phyloP scores from a whole-genome alignment of 2,329 filamentous ascomycete genomes.

The Colletotrichum liriopes region DNA sequence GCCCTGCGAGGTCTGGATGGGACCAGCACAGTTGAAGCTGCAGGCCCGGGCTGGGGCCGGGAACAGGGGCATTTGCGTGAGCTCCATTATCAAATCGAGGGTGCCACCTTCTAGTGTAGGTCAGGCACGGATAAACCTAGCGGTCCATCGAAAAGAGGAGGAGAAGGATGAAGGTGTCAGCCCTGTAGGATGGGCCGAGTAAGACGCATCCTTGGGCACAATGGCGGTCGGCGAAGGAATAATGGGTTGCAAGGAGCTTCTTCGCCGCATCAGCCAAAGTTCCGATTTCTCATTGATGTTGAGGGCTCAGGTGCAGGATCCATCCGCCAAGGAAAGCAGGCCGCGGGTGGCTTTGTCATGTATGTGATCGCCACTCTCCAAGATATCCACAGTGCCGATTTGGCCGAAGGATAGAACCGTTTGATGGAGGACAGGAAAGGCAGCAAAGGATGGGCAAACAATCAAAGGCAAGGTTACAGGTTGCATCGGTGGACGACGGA shows the following conservation, averaged over 20 bases:
- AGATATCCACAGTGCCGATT: neutral
- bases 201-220: conserved; percentile 31
- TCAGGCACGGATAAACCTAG: conserved; percentile 19
- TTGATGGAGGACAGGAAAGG: neutral
- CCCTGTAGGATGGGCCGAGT: conserved; percentile 27
- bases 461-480: conserved; percentile 3
- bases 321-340: neutral
- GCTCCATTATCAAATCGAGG: conserved; percentile 17
- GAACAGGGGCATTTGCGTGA: conserved; percentile 5
- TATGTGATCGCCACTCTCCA: too few relatives aligned
- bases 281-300: neutral
- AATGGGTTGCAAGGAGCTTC: neutral
- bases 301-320: neutral
- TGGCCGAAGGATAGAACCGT: neutral
- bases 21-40: conserved; percentile 32
- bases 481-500: neutral
- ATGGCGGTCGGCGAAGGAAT: conserved; percentile 13
- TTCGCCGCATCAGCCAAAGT: neutral
- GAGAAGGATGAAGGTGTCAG: conserved; percentile 31
- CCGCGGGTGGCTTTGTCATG: neutral
- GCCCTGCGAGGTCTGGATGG: conserved; percentile 32
- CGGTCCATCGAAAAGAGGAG: conserved; percentile 21
- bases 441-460: neutral
- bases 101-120: conserved; percentile 12
- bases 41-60: conserved; percentile 19